A percentile compares a stretch with the other conserved stretches of the same genome.
Evolutionary conservation across 2,329 filamentous ascomycete genomes (phyloP).

Genomic region (Microdochium nivale): DNA sequence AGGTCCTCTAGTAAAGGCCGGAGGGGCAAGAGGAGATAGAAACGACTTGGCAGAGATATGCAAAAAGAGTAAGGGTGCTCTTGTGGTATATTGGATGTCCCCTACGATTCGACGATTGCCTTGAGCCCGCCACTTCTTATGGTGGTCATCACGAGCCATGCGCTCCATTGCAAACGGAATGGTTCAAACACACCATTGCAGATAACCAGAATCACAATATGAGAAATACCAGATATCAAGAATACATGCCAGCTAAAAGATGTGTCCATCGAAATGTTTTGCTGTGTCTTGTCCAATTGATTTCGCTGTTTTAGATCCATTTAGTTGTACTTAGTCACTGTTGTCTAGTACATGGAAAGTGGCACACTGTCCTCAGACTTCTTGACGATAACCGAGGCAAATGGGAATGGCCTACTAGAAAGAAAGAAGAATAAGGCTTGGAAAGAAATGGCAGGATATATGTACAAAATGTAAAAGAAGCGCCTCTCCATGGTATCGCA

Average conservation of each 20-base stretch:
- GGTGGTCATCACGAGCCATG: too few relatives aligned
- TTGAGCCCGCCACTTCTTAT: too few relatives aligned
- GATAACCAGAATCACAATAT: too few relatives aligned
- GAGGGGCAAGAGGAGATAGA: not conserved
- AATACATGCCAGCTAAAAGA: too few relatives aligned
- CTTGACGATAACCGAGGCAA: not conserved
- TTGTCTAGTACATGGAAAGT: not conserved
- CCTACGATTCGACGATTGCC: too few relatives aligned
- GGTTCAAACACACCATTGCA: too few relatives aligned
- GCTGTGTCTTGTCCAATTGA: not conserved
- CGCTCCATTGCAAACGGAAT: too few relatives aligned
- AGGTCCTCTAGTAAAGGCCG: not conserved
- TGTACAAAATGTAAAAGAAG: constrained; percentile 4
- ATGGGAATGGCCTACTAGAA: not conserved
- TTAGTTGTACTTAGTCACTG: not conserved
- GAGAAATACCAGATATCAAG: too few relatives aligned
- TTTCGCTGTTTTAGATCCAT: not conserved
- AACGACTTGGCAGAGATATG: too few relatives aligned
- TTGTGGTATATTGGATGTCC: too few relatives aligned
- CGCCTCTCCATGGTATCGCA: not conserved
- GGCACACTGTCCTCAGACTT: not conserved
- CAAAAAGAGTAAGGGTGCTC: too few relatives aligned
- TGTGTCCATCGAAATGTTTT: too few relatives aligned
- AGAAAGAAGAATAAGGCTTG: not conserved
- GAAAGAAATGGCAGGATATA: constrained; percentile 4